Percentiles rank a stretch among this genome's conserved stretches.
phyloP scores from a whole-genome alignment of 2,329 filamentous ascomycete species.

The Aspergillus aculeatus region DNA sequence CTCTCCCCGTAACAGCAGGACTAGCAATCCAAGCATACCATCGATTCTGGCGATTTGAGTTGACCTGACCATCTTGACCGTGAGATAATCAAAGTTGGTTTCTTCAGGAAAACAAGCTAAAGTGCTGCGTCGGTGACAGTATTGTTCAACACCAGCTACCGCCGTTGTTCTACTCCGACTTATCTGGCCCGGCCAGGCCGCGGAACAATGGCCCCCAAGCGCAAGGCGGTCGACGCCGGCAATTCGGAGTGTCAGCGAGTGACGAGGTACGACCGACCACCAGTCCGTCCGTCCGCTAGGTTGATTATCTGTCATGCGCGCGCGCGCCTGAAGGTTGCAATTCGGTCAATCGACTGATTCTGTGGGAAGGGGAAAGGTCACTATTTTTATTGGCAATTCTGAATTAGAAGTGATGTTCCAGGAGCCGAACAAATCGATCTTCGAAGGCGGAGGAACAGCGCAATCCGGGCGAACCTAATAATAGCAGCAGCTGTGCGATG shows the following conservation, averaged over 20 bases:
- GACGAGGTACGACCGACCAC: constrained; percentile 20
- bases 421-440: constrained; percentile 19
- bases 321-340: too few relatives aligned
- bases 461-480: constrained; percentile 22
- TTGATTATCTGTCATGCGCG: background rate
- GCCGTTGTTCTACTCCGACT: constrained; percentile 23
- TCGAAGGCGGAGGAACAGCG: constrained; percentile 28
- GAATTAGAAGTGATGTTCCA: constrained; percentile 23
- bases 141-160: constrained; percentile 10
- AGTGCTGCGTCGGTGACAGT: background rate
- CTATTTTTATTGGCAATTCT: constrained; percentile 1
- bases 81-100: background rate
- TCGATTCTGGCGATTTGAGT: constrained; percentile 94
- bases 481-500: constrained; percentile 27
- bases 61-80: constrained; percentile 71
- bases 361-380: background rate
- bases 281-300: background rate
- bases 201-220: constrained; percentile 33
- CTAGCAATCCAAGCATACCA: constrained; percentile 55
- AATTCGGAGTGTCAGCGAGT: constrained; percentile 21
- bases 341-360: background rate
- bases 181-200: constrained; percentile 4
- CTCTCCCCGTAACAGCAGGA: constrained; percentile 1
- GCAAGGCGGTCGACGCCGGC: constrained; percentile 38
- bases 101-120: background rate